Evolutionary conservation across 306 rosid species (phyloP).

Genomic region (Citrullus mucosospermus): DNA sequence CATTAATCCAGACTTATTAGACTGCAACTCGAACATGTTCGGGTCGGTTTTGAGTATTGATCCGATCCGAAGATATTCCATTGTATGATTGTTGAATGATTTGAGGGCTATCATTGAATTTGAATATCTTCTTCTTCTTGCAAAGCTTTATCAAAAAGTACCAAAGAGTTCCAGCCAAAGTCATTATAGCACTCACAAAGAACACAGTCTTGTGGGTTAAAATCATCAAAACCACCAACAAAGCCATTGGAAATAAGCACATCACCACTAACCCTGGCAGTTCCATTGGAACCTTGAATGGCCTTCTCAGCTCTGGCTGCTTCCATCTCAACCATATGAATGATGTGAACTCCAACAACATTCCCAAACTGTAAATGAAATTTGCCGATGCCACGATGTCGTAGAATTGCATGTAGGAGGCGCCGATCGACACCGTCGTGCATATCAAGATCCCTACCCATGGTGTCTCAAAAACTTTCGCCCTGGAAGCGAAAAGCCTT

Average conservation of each 20-base stretch:
- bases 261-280: not conserved
- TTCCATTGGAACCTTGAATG: slow-evolving; percentile 7
- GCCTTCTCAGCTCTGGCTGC: not conserved
- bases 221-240: slow-evolving; percentile 3
- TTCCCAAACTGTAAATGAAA: slow-evolving; percentile 8
- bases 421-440: not conserved
- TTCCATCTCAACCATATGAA: slow-evolving; percentile 4
- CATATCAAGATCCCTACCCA: slow-evolving; percentile 8
- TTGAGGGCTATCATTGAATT: not conserved
- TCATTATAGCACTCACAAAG: slow-evolving; percentile 5
- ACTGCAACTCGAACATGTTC: not conserved
- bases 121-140: slow-evolving; percentile 1
- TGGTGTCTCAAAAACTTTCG: not conserved
- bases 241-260: slow-evolving; percentile 7
- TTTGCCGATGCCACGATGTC: not conserved
- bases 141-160: slow-evolving; percentile 1
- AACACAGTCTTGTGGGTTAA: slow-evolving; percentile 5
- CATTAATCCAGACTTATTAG: not conserved
- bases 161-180: not conserved
- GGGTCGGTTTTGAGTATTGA: not conserved
- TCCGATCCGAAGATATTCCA: not conserved
- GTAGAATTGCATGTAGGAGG: not conserved
- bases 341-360: not conserved
- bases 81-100: not conserved
- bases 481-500: not conserved